Conservation (phyloP, 1,284 basidiomycete genomes). For the Boletus mariae region DNA sequence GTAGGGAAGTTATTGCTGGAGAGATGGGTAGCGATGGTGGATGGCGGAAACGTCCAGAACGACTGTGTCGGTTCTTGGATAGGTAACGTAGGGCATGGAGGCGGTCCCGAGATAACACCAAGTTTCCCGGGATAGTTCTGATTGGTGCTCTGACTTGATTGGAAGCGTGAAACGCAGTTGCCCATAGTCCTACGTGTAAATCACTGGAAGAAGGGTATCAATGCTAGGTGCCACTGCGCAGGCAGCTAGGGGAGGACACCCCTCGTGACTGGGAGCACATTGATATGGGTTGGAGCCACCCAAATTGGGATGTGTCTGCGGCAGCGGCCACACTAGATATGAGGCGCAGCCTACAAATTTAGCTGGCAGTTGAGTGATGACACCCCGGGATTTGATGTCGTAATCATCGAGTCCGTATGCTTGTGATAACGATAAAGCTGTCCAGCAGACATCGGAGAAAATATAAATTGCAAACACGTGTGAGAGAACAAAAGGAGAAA, state of each 20-base stretch:
- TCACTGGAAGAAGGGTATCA: constrained; percentile 1
- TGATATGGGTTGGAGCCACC: constrained; percentile 14
- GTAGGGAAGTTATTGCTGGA: constrained; percentile 32
- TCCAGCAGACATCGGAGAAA: not conserved
- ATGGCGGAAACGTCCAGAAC: constrained; percentile 45
- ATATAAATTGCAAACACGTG: constrained; percentile 9
- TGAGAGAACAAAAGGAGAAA: not conserved
- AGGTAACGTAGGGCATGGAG: constrained; percentile 35
- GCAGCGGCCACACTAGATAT: not conserved
- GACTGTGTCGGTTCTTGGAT: constrained; percentile 40
- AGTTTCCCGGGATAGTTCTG: constrained; percentile 3
- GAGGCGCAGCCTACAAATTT: not conserved
- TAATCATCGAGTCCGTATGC: constrained; percentile 6
- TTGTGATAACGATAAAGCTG: constrained; percentile 13
- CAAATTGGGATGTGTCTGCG: constrained; percentile 10
- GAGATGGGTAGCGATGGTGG: constrained; percentile 32
- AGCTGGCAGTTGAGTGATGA: not conserved
- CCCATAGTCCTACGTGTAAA: constrained; percentile 21
- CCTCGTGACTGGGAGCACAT: constrained; percentile 6
- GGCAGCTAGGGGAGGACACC: not conserved
- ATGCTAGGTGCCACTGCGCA: not conserved
- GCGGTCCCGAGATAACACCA: not conserved
- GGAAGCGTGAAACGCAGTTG: constrained; percentile 19
- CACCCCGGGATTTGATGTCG: constrained; percentile 5
- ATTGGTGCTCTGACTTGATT: not conserved